These are phyloP conservation scores for Periconia macrospinosa DNA, from an alignment of 2,329 filamentous ascomycete genomes.

Conservation along the genomic window DNA sequence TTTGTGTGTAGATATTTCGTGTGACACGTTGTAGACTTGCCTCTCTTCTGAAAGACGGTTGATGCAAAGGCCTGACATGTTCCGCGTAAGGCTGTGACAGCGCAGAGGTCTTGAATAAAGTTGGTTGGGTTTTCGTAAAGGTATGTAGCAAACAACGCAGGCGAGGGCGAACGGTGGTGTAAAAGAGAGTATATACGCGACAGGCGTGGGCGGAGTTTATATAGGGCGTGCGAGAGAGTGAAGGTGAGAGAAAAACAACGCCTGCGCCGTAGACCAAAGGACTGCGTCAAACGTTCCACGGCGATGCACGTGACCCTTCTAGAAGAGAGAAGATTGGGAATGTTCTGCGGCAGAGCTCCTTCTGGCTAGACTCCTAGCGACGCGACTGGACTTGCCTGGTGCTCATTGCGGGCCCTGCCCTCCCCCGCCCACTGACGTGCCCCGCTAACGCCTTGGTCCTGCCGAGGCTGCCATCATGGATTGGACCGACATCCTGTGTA, in stretches of 20 bases:
- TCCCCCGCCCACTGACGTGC: neutral
- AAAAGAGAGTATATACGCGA: neutral
- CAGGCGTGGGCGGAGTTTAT: neutral
- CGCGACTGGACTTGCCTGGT: neutral
- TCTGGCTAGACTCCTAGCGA: neutral
- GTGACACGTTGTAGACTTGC: slow-evolving; percentile 15
- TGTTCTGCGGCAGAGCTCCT: neutral
- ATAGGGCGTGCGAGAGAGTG: neutral
- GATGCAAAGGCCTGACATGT: slow-evolving; percentile 80
- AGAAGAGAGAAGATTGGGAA: neutral
- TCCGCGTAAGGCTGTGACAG: slow-evolving; percentile 13
- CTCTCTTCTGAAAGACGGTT: slow-evolving; percentile 61
- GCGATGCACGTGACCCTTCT: slow-evolving; percentile 1
- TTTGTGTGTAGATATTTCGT: neutral
- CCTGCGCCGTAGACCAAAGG: neutral
- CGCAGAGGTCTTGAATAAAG: slow-evolving; percentile 1
- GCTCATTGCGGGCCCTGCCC: too few relatives aligned
- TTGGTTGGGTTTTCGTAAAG: neutral
- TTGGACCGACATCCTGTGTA: too few relatives aligned
- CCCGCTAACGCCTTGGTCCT: neutral
- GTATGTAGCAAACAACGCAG: neutral
- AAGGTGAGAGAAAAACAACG: slow-evolving; percentile 1
- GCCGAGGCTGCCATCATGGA: neutral
- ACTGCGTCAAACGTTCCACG: neutral
- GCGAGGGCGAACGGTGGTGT: neutral